Conservation (phyloP, 768 basidiomycete species). For the Tubosaeta brunneosetosa region DNA sequence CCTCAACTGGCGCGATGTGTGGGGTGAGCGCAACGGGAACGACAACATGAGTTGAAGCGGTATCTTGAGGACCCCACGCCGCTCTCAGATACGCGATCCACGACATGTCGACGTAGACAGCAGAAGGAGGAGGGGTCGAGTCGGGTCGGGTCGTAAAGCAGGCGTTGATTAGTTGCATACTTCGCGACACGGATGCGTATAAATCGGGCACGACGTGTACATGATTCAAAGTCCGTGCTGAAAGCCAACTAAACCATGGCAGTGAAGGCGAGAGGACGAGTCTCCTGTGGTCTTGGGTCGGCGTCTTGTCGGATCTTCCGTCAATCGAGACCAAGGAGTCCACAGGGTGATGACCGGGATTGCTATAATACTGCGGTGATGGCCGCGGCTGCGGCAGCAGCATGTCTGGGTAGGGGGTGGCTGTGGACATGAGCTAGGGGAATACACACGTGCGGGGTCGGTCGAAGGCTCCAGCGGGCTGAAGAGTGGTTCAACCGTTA, state of each 20-base stretch:
- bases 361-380: constrained; percentile 47
- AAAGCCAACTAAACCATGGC: constrained; percentile 20
- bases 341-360: constrained; percentile 41
- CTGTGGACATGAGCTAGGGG: background rate
- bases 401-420: constrained; percentile 36
- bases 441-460: background rate
- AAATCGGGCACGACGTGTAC: constrained; percentile 39
- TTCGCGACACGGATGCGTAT: constrained; percentile 28
- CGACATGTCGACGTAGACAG: constrained; percentile 25
- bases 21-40: constrained; percentile 22
- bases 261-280: constrained; percentile 32
- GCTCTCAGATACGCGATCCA: constrained; percentile 30
- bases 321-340: constrained; percentile 49
- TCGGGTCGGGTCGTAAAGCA: constrained; percentile 20
- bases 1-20: constrained; percentile 7
- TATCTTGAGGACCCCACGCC: constrained; percentile 2
- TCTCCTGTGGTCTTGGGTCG: constrained; percentile 69
- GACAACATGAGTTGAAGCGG: background rate
- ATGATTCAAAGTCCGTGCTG: constrained; percentile 22
- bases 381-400: constrained; percentile 48
- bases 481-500: too few species aligned
- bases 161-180: constrained; percentile 46
- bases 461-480: background rate
- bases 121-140: background rate
- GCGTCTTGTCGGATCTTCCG: constrained; percentile 50